phyloP scores from a whole-genome alignment of 1,139 yeast genomes.

The Geotrichum reessii region DNA sequence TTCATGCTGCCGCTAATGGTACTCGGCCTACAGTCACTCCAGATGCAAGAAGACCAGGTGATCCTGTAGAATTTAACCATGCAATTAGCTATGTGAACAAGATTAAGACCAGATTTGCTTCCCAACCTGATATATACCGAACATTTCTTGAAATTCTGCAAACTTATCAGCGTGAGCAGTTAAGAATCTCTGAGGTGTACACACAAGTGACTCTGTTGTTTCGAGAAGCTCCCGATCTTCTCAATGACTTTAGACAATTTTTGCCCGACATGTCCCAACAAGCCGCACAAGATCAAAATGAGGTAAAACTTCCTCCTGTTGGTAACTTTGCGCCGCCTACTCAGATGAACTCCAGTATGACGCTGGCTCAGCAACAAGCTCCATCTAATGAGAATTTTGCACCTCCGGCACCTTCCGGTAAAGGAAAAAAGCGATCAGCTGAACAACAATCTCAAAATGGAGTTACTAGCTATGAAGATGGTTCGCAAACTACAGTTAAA shows the following conservation, averaged over 20 bases:
- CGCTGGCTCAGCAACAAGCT: not conserved
- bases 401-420: not conserved
- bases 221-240: constrained; percentile 86
- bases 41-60: constrained; percentile 42
- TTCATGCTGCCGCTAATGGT: constrained; percentile 41
- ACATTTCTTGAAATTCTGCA: constrained; percentile 90
- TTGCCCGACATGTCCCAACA: constrained; percentile 72
- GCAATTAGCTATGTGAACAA: constrained; percentile 95
- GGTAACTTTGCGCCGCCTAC: constrained; percentile 87
- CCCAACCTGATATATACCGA: constrained; percentile 93
- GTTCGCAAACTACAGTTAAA: not conserved
- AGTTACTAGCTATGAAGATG: not conserved
- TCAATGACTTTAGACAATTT: constrained; percentile 92
- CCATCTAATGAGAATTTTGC: not conserved
- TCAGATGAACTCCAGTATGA: constrained; percentile 6
- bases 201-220: constrained; percentile 85
- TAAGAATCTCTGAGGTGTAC: constrained; percentile 91
- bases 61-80: constrained; percentile 94
- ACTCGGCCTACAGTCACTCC: constrained; percentile 26
- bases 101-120: constrained; percentile 86
- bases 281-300: constrained; percentile 20
- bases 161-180: constrained; percentile 92
- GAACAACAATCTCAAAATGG: constrained; percentile 3
- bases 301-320: constrained; percentile 77
- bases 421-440: not conserved